Base-by-base conservation (phyloP, 306 rosid species). In the Vachellia collinsii region DNA sequence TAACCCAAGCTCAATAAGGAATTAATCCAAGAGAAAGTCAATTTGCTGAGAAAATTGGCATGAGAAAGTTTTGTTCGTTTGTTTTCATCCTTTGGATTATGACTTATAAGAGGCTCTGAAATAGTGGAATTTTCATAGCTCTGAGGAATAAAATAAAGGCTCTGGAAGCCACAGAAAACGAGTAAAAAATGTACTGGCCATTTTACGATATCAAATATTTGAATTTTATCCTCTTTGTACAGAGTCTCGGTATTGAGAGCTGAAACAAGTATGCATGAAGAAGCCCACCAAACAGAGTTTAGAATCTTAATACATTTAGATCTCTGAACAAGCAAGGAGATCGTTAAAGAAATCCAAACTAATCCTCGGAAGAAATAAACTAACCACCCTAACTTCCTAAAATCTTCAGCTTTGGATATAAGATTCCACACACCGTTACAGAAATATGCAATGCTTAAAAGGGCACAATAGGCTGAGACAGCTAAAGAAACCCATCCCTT, bases 1-100 rank as follows among this genome's bases (percentile, higher is more conserved):
- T 83, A 85, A 25, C 97, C 98, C 58, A 87, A 37, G 22, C 77
- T 48, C 46, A 93, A 89, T 46, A 93, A 87, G 59, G 90, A 77
- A 61, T 85, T 86, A 7, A 91, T 85, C 98, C 98, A 93, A 77
- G 91, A 74, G 84, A 93, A 91, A 20, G 80, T 81, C 68, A 93
- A 61, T 61, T 86, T 91, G 80, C 89, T 85, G 11, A 90, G 51
- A 64, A 90, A 19, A 23, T 83, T 14, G 43, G 87, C 85, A 22
- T 43, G 76, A 43, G 63, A 54, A n/a, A 90, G 54, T 78, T 38
- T 80, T 74, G 83, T 48, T 75, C 41, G 77, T 80, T 80, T 76
- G 4, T 50, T 74, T 50, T 83, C 85, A 46, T 1, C 23, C 39
- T 78, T 70, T 48, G 79, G 77, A 59, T 80, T 73, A 43, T 80